Evolutionary conservation across 176 grass and related monocot species (phyloP), one percentile per base, ranked within the genome.

Genomic region (Musa itinerans): DNA sequence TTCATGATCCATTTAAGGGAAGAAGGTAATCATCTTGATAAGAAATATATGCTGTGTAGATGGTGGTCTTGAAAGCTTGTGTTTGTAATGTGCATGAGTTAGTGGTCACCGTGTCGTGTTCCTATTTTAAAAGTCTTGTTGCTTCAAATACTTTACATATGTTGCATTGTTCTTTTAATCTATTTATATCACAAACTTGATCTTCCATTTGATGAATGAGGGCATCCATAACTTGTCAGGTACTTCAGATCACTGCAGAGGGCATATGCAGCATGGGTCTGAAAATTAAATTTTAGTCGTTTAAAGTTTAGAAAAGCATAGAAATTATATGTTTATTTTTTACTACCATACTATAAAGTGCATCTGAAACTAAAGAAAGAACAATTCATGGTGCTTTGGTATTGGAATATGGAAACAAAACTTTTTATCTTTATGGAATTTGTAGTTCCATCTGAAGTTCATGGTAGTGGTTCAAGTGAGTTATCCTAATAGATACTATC

Each of bases 1-100:
- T 91, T 69, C 95, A 98, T 78, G 95, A 98, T 51, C 90, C 95
- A 49, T 93, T 91, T 57, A 88, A 93, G 75, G 95, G 95, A 10
- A 83, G 65, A 68, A 93, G 86, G 95, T 98, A 82, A 80, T 19
- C 11, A 16, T 12, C 19, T 24, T 65, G 14, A 49, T 50, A 22
- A 51, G 23, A 61, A 49, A 75, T 75, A 51, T 34, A n/a, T 11
- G 9, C 4, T 20, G 13, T 48, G 20, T 8, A 21, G 43, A 22
- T 50, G 19, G 6, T 20, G 26, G 12, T 27, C 52, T 62, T 63
- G 17, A 22, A 15, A 43, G 29, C 67, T 14, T 11, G 50, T 23
- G 23, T 24, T 19, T 61, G 17, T 20, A 19, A 61, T 61, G 57
- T 9, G 5, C 2, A 61, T 57, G 55, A 57, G 55, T 57, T 57